Base-by-base conservation (phyloP, 306 rosid genomes). In the Alnus rubra region DNA sequence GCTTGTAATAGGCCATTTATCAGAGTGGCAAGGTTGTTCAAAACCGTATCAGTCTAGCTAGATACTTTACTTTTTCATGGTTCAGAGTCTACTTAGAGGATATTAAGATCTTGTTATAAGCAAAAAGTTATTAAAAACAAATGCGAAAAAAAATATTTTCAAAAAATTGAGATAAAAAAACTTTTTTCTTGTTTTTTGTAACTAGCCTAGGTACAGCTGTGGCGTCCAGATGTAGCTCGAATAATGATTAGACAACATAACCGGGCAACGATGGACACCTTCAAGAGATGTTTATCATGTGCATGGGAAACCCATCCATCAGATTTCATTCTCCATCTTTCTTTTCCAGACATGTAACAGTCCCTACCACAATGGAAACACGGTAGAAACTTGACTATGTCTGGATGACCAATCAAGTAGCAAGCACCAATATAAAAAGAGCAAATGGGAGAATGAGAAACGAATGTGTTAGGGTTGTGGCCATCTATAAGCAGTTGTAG, bases 321-420 rank as follows among this genome's bases (percentile, higher is more conserved):
- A 6, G 13, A 35, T 65, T 0, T 65, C 4, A 5, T 65, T 65
- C 71, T 37, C 71, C 13, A 35, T 37, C 71, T 65, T 65, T 15
- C 11, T 65, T 7, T 65, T 3, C 48, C 71, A 65, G 71, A 37
- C 48, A 65, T 65, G 71, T 37, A 65, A 65, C 71, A 65, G 71
- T 65, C 71, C 4, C 71, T 35, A 65, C 47, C 71, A 15, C 14
- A 7, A 65, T 65, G 48, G 2, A 23, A 23, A 5, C n/a, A 37
- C 4, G 28, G 13, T 37, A 65, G 71, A 37, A 18, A 37, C 28
- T 65, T 37, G 71, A 65, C 71, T 56, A 56, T 56, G 62, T 55
- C 63, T 56, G 63, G 63, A 59, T 49, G 14, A 10, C 11, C 3
- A 49, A 49, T 49, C 14, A 49, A 49, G 52, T 42, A 5, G 45